phyloP scores from a whole-genome alignment of 2,329 filamentous ascomycete genomes.

The Alternaria ventricosa region DNA sequence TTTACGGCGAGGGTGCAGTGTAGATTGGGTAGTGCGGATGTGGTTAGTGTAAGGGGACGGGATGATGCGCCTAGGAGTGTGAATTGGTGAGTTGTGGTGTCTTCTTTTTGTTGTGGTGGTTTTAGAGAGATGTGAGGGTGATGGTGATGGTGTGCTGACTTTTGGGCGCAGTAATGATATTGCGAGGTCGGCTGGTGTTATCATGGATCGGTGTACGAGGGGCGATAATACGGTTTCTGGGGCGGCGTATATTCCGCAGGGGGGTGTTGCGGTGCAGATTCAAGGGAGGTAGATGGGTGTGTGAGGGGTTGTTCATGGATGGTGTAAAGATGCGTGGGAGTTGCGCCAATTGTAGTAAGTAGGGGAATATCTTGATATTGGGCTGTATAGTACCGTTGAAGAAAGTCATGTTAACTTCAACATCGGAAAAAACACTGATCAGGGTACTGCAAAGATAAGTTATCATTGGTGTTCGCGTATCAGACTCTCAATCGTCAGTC shows the following conservation, averaged over 20 bases:
- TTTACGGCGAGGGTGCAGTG: neutral
- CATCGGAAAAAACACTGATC: no score
- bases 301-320: neutral
- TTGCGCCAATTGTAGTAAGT: neutral
- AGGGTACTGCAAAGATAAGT: no score
- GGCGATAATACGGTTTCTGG: constrained; percentile 10
- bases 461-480: no score
- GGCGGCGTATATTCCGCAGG: constrained; percentile 2
- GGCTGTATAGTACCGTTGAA: neutral
- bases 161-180: neutral
- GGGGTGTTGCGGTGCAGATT: constrained; percentile 3
- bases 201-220: constrained; percentile 14
- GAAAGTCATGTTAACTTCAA: neutral
- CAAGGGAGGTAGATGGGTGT: neutral
- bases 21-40: neutral
- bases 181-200: neutral
- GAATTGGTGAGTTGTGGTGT: constrained; percentile 1
- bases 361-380: neutral
- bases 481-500: neutral
- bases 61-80: neutral
- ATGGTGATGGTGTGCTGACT: neutral
- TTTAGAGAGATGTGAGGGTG: no score
- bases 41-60: neutral
- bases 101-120: no score
- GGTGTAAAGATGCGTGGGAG: neutral